phyloP scores from a whole-genome alignment of 257 asterid genomes.

The Salvia rosmarinus region DNA sequence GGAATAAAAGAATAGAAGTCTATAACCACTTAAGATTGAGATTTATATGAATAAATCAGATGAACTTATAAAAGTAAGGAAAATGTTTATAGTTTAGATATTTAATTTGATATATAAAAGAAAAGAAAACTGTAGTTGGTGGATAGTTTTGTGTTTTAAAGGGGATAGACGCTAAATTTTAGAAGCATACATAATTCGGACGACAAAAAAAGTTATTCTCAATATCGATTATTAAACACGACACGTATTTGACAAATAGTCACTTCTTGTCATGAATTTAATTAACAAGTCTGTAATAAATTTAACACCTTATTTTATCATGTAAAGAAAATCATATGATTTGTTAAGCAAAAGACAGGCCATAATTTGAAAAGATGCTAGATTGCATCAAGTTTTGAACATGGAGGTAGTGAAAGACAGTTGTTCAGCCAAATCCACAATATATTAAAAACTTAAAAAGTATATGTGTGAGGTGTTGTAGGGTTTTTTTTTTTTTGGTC shows the following conservation, averaged over 20 bases:
- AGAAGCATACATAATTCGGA: no score
- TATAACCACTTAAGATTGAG: no score
- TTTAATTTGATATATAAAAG: no score
- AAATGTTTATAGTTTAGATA: no score
- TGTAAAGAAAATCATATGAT: slow-evolving; percentile 1
- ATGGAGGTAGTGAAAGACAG: slow-evolving; percentile 20
- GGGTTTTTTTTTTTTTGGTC: slow-evolving; percentile 41
- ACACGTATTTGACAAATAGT: not conserved
- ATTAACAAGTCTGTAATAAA: not conserved
- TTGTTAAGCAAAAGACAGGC: not conserved
- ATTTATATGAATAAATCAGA: no score
- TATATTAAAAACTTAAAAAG: not conserved
- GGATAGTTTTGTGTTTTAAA: no score
- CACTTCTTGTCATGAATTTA: not conserved
- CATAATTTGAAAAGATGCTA: slow-evolving; percentile 11
- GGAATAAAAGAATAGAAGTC: no score
- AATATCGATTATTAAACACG: no score
- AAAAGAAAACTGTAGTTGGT: no score
- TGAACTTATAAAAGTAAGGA: no score
- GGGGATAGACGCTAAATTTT: no score
- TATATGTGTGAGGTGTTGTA: slow-evolving; percentile 23
- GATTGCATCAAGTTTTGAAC: not conserved
- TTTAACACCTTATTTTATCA: not conserved
- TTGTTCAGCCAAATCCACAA: slow-evolving; percentile 42
- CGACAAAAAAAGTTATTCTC: no score